Conservation (phyloP, 495 filamentous ascomycete species). For the Trichoderma parareesei region DNA sequence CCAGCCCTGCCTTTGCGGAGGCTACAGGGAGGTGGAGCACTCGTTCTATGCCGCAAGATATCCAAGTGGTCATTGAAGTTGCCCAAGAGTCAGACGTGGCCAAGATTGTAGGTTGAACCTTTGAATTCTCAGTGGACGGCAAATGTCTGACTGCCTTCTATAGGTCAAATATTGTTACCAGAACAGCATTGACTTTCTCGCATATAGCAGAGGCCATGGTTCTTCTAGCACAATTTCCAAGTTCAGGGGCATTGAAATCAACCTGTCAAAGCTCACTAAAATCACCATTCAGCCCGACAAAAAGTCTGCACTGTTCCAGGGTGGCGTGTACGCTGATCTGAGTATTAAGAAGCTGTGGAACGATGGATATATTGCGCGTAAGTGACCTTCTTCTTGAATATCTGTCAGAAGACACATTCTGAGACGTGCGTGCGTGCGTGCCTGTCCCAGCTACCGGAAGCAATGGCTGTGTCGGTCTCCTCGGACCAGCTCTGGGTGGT, state of each 20-base stretch:
- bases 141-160: neutral
- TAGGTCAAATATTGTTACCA: constrained; percentile 14
- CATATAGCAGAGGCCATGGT: constrained; percentile 13
- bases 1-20: constrained; percentile 5
- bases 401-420: no score
- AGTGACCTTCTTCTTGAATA: constrained; percentile 15
- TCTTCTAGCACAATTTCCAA: neutral
- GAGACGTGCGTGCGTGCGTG: neutral
- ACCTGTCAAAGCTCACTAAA: constrained; percentile 2
- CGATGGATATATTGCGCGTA: constrained; percentile 14
- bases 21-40: constrained; percentile 10
- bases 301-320: constrained; percentile 21
- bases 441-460: constrained; percentile 17
- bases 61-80: constrained; percentile 13
- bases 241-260: constrained; percentile 9
- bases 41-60: constrained; percentile 6
- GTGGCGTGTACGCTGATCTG: constrained; percentile 18
- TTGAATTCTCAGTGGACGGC: neutral
- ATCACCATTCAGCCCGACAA: constrained; percentile 11
- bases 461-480: constrained; percentile 38
- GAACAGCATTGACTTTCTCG: constrained; percentile 14
- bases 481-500: constrained; percentile 52
- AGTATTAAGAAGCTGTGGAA: neutral
- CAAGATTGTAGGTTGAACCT: constrained; percentile 1
- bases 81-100: constrained; percentile 12